Base-by-base conservation (phyloP, 768 basidiomycete species). In the Trametes punicea region DNA sequence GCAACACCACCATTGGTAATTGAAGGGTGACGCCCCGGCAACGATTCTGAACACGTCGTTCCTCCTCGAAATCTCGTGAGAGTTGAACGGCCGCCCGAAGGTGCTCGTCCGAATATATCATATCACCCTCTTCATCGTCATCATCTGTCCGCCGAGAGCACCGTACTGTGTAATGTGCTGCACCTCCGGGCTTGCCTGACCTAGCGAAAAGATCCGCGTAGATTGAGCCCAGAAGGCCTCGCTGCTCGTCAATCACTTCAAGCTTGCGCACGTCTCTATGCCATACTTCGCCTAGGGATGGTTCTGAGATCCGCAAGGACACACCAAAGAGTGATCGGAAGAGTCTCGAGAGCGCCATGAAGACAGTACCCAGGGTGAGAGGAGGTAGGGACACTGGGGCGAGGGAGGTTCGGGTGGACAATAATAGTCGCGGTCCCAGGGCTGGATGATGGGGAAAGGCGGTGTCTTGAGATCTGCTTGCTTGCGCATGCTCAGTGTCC, bases 391-490 rank as follows among this genome's bases (percentile, higher is more conserved):
- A 72, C 69, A 88, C 75, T 53, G 88, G 83, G 92, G 88, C 11
- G 85, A 81, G 26, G 86, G 85, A 10, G 84, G 82, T 70, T 90
- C 85, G 4, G 85, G 85, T 0, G 88, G 87, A 55, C 91, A 88
- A 70, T 93, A 98, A 68, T 87, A 96, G 62, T 98, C 95, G 62
- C 94, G 81, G 72, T 98, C 97, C 97, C 97, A 99, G n/a, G 93
- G 87, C 61, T 96, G 82, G 47, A 98, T 82, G 21, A 75, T 74
- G 39, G 88, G 88, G 42, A 81, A 73, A 20, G 77, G 71, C 0
- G 77, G 73, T 1, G 83, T 76, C 20, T 75, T 71, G 26, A 93
- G 81, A 63, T 89, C 86, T 8, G 75, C 76, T 68, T 90, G 87
- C 75, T 98, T 98, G 61, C 80, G 83, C 62, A 71, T 73, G 69